Evolutionary conservation across 306 rosid species (phyloP), one percentile per base, ranked within the genome.

Genomic region (Senna tora): DNA sequence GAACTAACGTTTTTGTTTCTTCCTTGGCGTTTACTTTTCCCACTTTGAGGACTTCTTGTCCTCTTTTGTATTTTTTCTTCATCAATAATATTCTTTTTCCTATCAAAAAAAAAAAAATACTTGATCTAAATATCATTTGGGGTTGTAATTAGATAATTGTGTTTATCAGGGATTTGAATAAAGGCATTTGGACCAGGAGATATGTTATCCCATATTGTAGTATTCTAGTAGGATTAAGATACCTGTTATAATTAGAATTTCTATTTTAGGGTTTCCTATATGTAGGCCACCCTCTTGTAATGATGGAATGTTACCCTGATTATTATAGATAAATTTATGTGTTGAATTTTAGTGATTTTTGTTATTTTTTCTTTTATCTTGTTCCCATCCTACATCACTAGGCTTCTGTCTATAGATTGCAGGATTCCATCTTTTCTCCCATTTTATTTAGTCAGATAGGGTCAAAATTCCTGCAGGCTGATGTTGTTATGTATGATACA

Each of bases 401-500:
- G 39, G 57, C 50, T 74, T 75, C 58, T 49, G 5, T 59, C 56
- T n/a, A n/a, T n/a, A n/a, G n/a, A n/a, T n/a, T 50, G 63, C 22
- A 62, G 30, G 28, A 64, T 52, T 55, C 45, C 76, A 54, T 47
- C 15, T 14, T 73, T 42, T 20, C 17, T 38, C 39, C 59, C 59
- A 4, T 64, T 68, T 74, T 73, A 8, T 82, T 41, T 32, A 55
- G 65, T 45, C 51, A 36, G 45, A 50, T 5, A 20, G 28, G 30
- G 63, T 71, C 61, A 65, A 11, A 50, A 60, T 53, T 73, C 64
- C 62, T 58, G 74, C 62, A 46, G 8, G 6, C 53, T 83, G 62
- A 71, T 81, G 74, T 65, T 63, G 59, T 62, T 74, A 38, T 73
- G 68, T 65, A 69, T 84, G 65, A 65, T 69, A 12, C 55, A 45